Evolutionary conservation across 495 filamentous ascomycete genomes (phyloP).

Genomic region (Penicillium odoratum): DNA sequence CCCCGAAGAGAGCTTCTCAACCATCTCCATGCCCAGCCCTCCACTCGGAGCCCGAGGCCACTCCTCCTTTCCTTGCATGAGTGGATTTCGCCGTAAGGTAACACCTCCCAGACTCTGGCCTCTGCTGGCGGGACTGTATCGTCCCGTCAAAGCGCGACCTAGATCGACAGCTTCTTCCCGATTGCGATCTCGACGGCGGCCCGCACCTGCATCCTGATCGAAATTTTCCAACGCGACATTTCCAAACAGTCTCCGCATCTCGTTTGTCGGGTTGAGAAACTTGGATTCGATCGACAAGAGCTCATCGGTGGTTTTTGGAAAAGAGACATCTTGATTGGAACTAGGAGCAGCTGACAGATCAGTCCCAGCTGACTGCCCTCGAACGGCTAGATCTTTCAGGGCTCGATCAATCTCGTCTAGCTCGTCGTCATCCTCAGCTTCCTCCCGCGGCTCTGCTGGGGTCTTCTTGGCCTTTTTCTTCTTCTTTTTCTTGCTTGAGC

Average conservation of each 20-base stretch:
- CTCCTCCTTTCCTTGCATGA: constrained; percentile 86
- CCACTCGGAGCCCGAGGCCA: constrained; percentile 83
- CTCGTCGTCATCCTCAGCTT: constrained; percentile 35
- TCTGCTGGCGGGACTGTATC: constrained; percentile 54
- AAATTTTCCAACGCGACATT: constrained; percentile 69
- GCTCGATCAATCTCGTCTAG: constrained; percentile 84
- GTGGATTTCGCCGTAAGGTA: constrained; percentile 71
- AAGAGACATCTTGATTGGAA: constrained; percentile 24
- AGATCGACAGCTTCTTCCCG: constrained; percentile 60
- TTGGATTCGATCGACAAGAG: constrained; percentile 74
- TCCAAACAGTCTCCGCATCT: constrained; percentile 93
- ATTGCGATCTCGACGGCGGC: constrained; percentile 52
- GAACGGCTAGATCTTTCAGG: constrained; percentile 60
- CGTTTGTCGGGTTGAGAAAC: constrained; percentile 81
- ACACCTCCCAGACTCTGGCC: constrained; percentile 67
- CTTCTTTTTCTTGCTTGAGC: constrained; percentile 52
- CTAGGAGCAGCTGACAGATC: constrained; percentile 17
- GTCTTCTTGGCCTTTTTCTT: constrained; percentile 36
- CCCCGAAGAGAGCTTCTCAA: constrained; percentile 55
- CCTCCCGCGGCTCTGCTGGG: constrained; percentile 12
- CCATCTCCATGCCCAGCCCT: constrained; percentile 80
- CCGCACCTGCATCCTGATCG: constrained; percentile 51
- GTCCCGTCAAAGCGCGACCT: constrained; percentile 66
- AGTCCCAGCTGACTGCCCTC: constrained; percentile 21
- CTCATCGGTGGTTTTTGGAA: constrained; percentile 44